A percentile compares a stretch with the other conserved stretches of the same genome.
These are phyloP conservation scores for Xylaria bambusicola DNA, from an alignment of 495 filamentous ascomycete genomes.

Conservation along the genomic window DNA sequence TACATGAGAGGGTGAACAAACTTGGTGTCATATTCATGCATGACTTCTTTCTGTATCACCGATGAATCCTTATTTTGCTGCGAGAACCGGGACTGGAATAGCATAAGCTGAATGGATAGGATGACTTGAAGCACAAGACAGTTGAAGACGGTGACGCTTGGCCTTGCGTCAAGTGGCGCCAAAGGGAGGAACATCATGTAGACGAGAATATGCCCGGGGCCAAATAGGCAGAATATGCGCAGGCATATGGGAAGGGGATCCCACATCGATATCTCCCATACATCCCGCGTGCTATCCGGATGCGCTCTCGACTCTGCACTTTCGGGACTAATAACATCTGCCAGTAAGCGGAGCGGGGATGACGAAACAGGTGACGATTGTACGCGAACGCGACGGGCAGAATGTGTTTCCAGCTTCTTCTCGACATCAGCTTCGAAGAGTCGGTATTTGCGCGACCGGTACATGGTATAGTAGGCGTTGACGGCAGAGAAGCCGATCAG, in stretches of 20 bases:
- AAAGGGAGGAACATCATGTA: conserved; percentile 87
- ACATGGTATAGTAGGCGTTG: conserved; percentile 84
- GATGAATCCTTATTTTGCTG: conserved; percentile 84
- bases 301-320: conserved; percentile 76
- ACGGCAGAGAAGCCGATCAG: conserved; percentile 62
- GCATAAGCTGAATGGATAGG: conserved; percentile 74
- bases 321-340: conserved; percentile 59
- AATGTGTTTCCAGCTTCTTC: conserved; percentile 72
- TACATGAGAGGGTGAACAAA: conserved; percentile 89
- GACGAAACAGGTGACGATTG: conserved; percentile 79
- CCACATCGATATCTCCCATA: conserved; percentile 95
- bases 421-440: conserved; percentile 87
- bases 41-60: conserved; percentile 84
- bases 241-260: conserved; percentile 84
- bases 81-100: conserved; percentile 68
- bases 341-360: conserved; percentile 78
- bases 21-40: conserved; percentile 95
- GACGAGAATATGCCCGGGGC: conserved; percentile 84
- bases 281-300: conserved; percentile 80
- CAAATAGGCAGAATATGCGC: conserved; percentile 85
- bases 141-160: conserved; percentile 82
- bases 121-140: conserved; percentile 70
- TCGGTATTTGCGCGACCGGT: conserved; percentile 81
- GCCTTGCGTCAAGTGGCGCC: conserved; percentile 69
- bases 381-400: conserved; percentile 84